Evolutionary conservation across 2,329 filamentous ascomycete genomes (phyloP), one percentile per base, ranked within the genome.

Genomic region (Bisporella sp.): DNA sequence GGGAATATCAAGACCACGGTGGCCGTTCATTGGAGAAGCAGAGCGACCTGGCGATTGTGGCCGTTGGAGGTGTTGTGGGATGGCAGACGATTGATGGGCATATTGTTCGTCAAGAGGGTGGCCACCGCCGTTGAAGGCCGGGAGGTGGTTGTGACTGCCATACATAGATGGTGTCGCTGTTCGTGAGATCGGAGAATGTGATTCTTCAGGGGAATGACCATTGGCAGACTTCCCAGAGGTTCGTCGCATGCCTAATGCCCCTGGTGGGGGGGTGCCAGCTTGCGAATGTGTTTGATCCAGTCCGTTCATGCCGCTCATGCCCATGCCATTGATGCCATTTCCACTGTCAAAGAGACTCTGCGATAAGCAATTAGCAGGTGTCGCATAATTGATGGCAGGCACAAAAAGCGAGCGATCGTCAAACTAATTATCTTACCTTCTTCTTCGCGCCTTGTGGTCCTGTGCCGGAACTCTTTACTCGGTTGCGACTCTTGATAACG

Each of bases 401-500:
- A 21, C 21, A 21, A 21, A 21, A 3, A 21, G 21, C 3, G 21
- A 21, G 21, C 21, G 21, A 21, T 21, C 3, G 21, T 21, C 21
- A 21, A 21, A 21, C 21, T 21, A 21, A 21, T 21, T 50, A 45
- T 65, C 71, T 64, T 73, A 89, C 89, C 84, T 95, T 95, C 71
- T 90, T 83, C 69, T 84, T 91, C 63, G 89, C 87, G 44, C 84
- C 82, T 56, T 87, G 80, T 62, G 91, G 79, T 3, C 75, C 88
- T 6, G 87, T 81, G 48, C 81, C 79, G 69, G 82, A 80, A 31
- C 90, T 93, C 77, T 97, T 97, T 61, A 97, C 92, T 58, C 93
- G 84, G 72, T 99, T 99, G 64, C 93, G 89, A 74, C 91, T 96
- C 77, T 99, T 99, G 74, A 99, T 99, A 60, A 97, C 92, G 75